Evolutionary conservation across 2,329 filamentous ascomycete species (phyloP), one percentile per base, ranked within the genome.

Genomic region (Phialocephala subalpina): DNA sequence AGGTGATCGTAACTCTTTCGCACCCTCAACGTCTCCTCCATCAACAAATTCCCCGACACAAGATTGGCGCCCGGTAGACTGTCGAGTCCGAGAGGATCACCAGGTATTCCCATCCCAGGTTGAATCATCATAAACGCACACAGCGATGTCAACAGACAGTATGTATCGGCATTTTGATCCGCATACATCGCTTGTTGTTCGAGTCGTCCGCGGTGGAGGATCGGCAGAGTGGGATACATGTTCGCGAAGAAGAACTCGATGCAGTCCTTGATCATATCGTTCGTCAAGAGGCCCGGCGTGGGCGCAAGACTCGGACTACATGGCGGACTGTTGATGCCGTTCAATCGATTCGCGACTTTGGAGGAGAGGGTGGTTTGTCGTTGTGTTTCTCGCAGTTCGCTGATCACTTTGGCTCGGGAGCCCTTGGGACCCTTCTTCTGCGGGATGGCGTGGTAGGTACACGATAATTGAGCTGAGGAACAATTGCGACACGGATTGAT

Each of bases 381-480:
- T 73, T 92, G 90, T 0, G 83, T 90, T 74, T 90, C 88, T 70
- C 90, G 86, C 67, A 93, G 77, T 74, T 92, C 90, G 74, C 89
- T 92, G 77, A 93, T 91, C 65, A 93, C 89, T 78, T 92, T 93
- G 59, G 91, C 91, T 67, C 90, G 82, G 36, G 88, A 91, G 70
- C 90, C 90, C 78, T 92, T 92, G 52, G 90, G 90, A 1, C 90
- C 90, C 77, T 92, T 92, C 80, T 92, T 92, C 79, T 91, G 90
- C 1, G 90, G 90, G 40, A 92, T 87, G 38, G 89, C 88, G 80
- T 91, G 89, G 83, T 92, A 93, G 35, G 90, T 92, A 82, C 90
- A 93, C 14, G 84, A 82, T 20, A 92, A 82, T 73, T 88, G 84
- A 7, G 90, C 88, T 8, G 89, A 86, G 14, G 84, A 83, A 78